Evolutionary conservation across 305 asterid species (phyloP).

Genomic region (Fraxinus dipetala): DNA sequence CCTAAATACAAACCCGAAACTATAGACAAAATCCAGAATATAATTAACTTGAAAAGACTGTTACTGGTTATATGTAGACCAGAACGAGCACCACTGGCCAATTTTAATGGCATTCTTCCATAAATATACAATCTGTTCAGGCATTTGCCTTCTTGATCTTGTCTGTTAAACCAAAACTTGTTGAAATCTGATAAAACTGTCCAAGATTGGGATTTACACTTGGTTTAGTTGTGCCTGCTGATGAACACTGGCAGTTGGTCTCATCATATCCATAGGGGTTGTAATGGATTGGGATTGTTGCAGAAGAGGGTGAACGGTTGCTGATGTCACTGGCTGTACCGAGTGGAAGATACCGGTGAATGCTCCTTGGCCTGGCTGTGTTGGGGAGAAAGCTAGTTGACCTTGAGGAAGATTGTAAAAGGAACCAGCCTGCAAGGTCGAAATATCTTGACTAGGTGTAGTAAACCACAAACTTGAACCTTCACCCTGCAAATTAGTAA

Average conservation of each 20-base stretch:
- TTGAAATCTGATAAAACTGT: constrained; percentile 23
- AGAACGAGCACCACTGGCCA: constrained; percentile 34
- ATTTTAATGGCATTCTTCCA: constrained; percentile 39
- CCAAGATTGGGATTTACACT: constrained; percentile 26
- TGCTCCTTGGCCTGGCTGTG: constrained; percentile 81
- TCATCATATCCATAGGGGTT: constrained; percentile 67
- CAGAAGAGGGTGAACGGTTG: constrained; percentile 68
- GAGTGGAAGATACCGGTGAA: constrained; percentile 79
- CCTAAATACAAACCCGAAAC: constrained; percentile 34
- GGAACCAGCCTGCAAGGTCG: constrained; percentile 68
- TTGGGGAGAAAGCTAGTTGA: constrained; percentile 68
- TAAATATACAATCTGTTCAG: constrained; percentile 46
- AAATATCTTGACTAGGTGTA: constrained; percentile 63
- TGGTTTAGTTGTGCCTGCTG: constrained; percentile 70
- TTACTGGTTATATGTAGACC: constrained; percentile 39
- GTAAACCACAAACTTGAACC: constrained; percentile 74
- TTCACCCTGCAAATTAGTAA: constrained; percentile 55
- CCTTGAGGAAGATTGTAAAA: constrained; percentile 89
- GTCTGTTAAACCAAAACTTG: constrained; percentile 29
- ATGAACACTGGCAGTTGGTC: constrained; percentile 54
- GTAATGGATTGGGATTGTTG: constrained; percentile 83
- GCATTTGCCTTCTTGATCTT: constrained; percentile 28
- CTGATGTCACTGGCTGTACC: constrained; percentile 66
- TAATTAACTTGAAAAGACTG: constrained; percentile 25
- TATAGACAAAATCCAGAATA: constrained; percentile 26